Evolutionary conservation across 2,329 filamentous ascomycete genomes (phyloP).

Genomic region (Diplodia scrobiculata): DNA sequence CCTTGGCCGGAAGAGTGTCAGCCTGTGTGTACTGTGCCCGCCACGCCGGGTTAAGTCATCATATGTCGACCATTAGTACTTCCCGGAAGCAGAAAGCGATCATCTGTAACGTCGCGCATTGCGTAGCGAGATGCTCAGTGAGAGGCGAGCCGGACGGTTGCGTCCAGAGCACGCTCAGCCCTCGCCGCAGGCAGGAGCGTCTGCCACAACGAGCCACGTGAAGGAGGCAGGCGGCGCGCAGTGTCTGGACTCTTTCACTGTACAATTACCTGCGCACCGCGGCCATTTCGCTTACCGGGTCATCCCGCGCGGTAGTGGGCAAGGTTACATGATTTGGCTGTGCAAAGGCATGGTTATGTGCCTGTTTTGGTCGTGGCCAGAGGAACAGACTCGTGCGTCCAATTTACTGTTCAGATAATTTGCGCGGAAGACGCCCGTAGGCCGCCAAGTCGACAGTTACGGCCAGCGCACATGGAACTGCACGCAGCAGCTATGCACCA

Average conservation of each 20-base stretch:
- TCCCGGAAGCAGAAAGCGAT: slow-evolving; percentile 18
- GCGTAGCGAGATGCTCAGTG: slow-evolving; percentile 26
- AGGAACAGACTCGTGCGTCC: slow-evolving; percentile 17
- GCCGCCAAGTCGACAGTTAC: neutral
- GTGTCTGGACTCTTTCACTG: slow-evolving; percentile 3
- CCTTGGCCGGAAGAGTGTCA: slow-evolving; percentile 15
- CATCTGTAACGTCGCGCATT: slow-evolving; percentile 23
- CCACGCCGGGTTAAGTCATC: slow-evolving; percentile 10
- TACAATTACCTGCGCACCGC: slow-evolving; percentile 21
- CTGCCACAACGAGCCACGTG: slow-evolving; percentile 20
- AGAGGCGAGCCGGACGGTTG: slow-evolving; percentile 23
- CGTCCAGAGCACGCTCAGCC: slow-evolving; percentile 12
- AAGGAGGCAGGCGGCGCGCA: slow-evolving; percentile 13
- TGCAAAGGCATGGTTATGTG: slow-evolving; percentile 1
- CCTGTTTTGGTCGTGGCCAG: slow-evolving; percentile 11
- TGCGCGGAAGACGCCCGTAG: slow-evolving; percentile 1
- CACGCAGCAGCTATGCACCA: slow-evolving; percentile 13
- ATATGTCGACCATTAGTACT: slow-evolving; percentile 17
- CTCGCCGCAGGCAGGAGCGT: slow-evolving; percentile 16
- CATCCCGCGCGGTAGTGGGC: slow-evolving; percentile 12
- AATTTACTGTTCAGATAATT: slow-evolving; percentile 22
- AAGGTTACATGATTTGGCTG: neutral
- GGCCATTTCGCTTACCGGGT: slow-evolving; percentile 25
- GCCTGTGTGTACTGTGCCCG: neutral
- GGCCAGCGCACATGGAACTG: neutral